These are phyloP conservation scores for Pythium rishiriense DNA, from an alignment of 352 stramenopile genomes.

Conservation along the genomic window DNA sequence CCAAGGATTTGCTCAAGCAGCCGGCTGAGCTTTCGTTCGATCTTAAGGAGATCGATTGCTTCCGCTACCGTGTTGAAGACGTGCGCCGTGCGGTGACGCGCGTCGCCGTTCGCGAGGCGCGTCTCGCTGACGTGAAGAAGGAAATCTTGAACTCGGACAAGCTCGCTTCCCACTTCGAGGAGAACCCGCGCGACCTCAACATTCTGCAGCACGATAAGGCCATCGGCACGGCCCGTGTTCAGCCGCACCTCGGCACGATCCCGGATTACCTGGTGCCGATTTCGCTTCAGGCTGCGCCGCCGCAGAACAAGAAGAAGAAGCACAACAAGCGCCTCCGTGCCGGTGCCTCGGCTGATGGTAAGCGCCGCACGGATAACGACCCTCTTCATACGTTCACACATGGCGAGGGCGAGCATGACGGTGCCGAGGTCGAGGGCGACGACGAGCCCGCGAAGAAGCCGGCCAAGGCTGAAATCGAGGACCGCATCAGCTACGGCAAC, in stretches of 20 bases:
- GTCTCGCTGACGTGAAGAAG: slow-evolving; percentile 95
- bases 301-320: slow-evolving; percentile 82
- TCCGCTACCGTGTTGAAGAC: slow-evolving; percentile 97
- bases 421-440: slow-evolving; percentile 38
- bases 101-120: slow-evolving; percentile 93
- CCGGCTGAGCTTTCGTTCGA: slow-evolving; percentile 97
- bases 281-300: slow-evolving; percentile 89
- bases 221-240: slow-evolving; percentile 92
- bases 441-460: slow-evolving; percentile 41
- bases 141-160: slow-evolving; percentile 99
- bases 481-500: slow-evolving; percentile 89
- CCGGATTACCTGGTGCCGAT: slow-evolving; percentile 98
- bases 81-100: slow-evolving; percentile 94
- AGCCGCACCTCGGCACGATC: slow-evolving; percentile 94
- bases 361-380: slow-evolving; percentile 94
- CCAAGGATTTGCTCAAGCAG: slow-evolving; percentile 90
- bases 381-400: slow-evolving; percentile 95
- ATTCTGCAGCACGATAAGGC: slow-evolving; percentile 97
- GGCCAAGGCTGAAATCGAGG: slow-evolving; percentile 57
- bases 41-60: slow-evolving; percentile 97
- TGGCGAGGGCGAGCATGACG: slow-evolving; percentile 52
- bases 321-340: slow-evolving; percentile 52
- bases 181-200: slow-evolving; percentile 94
- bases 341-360: slow-evolving; percentile 51
- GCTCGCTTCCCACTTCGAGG: slow-evolving; percentile 96